phyloP scores from a whole-genome alignment of 495 filamentous ascomycete genomes.

The Aspergillus heteromorphus region DNA sequence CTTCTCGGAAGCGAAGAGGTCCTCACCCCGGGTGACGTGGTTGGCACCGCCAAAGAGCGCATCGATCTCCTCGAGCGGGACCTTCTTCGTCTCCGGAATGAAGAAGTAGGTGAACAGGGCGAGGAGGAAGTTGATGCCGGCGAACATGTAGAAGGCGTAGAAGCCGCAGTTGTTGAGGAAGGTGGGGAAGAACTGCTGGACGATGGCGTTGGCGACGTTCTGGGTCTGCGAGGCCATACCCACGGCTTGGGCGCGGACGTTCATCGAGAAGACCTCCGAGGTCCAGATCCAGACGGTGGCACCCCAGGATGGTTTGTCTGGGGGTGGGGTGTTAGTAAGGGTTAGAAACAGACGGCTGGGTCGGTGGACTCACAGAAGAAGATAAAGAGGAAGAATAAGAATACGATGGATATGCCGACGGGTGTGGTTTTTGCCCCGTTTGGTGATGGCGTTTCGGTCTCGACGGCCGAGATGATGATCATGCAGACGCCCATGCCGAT shows the following conservation, averaged over 20 bases:
- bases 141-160: conserved; percentile 49
- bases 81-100: conserved; percentile 68
- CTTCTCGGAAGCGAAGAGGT: conserved; percentile 30
- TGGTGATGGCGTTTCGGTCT: conserved; percentile 52
- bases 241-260: conserved; percentile 62
- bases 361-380: conserved; percentile 50
- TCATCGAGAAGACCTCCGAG: conserved; percentile 61
- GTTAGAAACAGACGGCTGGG: background rate
- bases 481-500: conserved; percentile 67
- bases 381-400: conserved; percentile 59
- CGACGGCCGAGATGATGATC: conserved; percentile 59
- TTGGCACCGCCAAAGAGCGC: conserved; percentile 54
- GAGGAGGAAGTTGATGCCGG: conserved; percentile 50
- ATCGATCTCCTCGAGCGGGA: conserved; percentile 63
- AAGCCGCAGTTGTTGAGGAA: conserved; percentile 55
- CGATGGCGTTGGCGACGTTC: conserved; percentile 59
- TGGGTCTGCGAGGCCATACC: conserved; percentile 63
- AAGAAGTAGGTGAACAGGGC: conserved; percentile 70
- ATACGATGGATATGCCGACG: conserved; percentile 60
- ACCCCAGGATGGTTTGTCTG: conserved; percentile 62
- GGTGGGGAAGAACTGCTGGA: conserved; percentile 63
- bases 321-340: conserved; percentile 12
- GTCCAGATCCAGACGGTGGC: conserved; percentile 66
- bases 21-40: conserved; percentile 50
- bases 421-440: conserved; percentile 47